Base-by-base conservation (phyloP, 148 eudicot species). In the Rheum nobile region DNA sequence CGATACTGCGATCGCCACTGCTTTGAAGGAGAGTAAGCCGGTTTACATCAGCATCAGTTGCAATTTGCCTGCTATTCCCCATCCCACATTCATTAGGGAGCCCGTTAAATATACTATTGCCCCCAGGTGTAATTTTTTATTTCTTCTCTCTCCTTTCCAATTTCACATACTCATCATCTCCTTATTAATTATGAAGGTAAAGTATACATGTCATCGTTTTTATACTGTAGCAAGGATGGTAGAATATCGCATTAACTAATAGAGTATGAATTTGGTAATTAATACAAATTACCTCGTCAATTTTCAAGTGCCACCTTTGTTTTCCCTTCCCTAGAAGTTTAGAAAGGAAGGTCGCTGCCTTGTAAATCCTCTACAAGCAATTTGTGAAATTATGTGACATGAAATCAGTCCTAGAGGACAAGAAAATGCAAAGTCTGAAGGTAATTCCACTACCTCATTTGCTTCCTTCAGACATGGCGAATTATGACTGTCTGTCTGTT, bases 11-110 rank as follows among this genome's bases (percentile, higher is more conserved):
- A 87, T 91, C 39, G 86, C 97, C 14, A 91, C 97, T 17, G 91
- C 97, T 8, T 76, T 91, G 86, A 91, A 87, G 85, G 93, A 91
- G 76, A 89, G 97, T 75, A 91, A 89, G 81, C 97, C 91, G 24
- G 97, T 91, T 73, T 91, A 91, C 61, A 91, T 89, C 2, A 87
- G 91, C 67, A 41, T 91, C 11, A 71, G 93, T 44, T 91, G 93
- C 70, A 91, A 91, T 46, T 80, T 91, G 82, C 78, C 93, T 13
- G 88, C 76, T n/a, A 86, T 86, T 74, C 91, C 97, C 28, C 88
- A 91, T 74, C 91, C 97, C 48, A 89, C 93, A 7, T 89, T 91
- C 71, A 84, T 85, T 50, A 77, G 87, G 10, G 91, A 89, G 34
- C 97, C 97, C 32, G 86, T 91, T 68, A 88, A 89, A 0, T 91